A percentile compares a stretch with the other conserved stretches of the same genome.
These are phyloP conservation scores for Platismatia glauca DNA, from an alignment of 495 filamentous ascomycete species.

Conservation along the genomic window DNA sequence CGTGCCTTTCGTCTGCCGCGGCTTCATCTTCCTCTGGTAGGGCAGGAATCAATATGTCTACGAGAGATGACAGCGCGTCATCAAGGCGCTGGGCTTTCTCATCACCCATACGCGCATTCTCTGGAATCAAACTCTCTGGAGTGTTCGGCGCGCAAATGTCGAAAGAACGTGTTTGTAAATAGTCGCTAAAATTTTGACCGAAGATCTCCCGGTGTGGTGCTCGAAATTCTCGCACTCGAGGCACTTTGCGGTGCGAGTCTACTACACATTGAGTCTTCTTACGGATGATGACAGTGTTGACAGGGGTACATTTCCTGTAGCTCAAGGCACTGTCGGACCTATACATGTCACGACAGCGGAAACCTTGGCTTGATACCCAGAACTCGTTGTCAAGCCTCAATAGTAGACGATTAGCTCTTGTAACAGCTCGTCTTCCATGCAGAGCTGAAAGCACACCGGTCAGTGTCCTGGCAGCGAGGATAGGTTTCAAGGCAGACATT, in stretches of 20 bases:
- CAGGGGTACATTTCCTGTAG: too few relatives aligned
- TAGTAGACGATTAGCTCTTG: background rate
- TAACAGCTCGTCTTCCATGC: background rate
- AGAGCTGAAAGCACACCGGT: background rate
- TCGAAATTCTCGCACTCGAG: too few relatives aligned
- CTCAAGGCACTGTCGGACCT: too few relatives aligned
- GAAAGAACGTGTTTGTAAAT: conserved; percentile 1
- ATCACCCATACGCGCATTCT: conserved; percentile 26
- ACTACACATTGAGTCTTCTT: too few relatives aligned
- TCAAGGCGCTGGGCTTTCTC: conserved; percentile 38
- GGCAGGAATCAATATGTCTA: conserved; percentile 41
- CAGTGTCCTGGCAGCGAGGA: background rate
- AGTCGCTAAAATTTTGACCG: background rate
- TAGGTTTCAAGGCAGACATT: background rate
- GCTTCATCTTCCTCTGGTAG: conserved; percentile 39
- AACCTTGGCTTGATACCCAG: background rate
- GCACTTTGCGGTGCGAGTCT: too few relatives aligned
- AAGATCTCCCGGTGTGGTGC: background rate
- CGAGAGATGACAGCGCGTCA: conserved; percentile 47
- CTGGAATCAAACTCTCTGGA: background rate
- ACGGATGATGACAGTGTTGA: too few relatives aligned
- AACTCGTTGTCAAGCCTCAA: background rate
- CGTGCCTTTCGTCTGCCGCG: conserved; percentile 37
- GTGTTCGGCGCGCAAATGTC: conserved; percentile 3
- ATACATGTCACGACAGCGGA: too few relatives aligned